phyloP scores from a whole-genome alignment of 2,329 filamentous ascomycete species.

The Ceratocystis ficicola region DNA sequence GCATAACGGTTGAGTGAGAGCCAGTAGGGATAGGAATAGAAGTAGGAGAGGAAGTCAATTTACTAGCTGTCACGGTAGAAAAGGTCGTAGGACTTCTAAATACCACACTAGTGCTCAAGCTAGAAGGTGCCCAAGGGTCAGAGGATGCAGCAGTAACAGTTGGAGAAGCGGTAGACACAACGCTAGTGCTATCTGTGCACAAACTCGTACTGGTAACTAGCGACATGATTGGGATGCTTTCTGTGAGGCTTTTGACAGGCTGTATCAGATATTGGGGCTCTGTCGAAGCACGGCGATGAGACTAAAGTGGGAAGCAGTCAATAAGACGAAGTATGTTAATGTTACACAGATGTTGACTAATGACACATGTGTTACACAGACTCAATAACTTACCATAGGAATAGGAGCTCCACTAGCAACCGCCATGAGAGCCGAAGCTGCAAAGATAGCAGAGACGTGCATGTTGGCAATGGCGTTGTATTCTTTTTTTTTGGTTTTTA shows the following conservation, averaged over 20 bases:
- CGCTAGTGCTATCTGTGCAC: background rate
- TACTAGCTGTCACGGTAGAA: background rate
- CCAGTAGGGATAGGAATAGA: background rate
- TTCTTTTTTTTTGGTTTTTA: conserved; percentile 4
- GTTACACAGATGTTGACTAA: background rate
- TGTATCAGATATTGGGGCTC: background rate
- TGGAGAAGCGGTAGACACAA: conserved; percentile 1
- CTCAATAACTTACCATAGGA: background rate
- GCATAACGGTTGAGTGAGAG: background rate
- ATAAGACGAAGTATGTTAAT: background rate
- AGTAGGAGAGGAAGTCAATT: background rate
- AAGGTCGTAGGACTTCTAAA: background rate
- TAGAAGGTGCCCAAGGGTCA: conserved; percentile 13
- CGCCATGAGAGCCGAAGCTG: conserved; percentile 17
- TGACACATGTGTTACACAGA: background rate
- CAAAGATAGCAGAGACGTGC: conserved; percentile 18
- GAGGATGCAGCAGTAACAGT: background rate
- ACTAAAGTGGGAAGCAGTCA: background rate
- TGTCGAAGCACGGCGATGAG: background rate
- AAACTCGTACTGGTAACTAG: background rate
- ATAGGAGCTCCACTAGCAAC: conserved; percentile 13
- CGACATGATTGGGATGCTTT: background rate
- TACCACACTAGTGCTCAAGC: conserved; percentile 8
- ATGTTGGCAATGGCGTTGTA: conserved; percentile 6
- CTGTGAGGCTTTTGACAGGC: background rate